These are phyloP conservation scores for Entomortierella beljakovae DNA, from an alignment of 192 early-diverging fungal species.

Conservation along the genomic window DNA sequence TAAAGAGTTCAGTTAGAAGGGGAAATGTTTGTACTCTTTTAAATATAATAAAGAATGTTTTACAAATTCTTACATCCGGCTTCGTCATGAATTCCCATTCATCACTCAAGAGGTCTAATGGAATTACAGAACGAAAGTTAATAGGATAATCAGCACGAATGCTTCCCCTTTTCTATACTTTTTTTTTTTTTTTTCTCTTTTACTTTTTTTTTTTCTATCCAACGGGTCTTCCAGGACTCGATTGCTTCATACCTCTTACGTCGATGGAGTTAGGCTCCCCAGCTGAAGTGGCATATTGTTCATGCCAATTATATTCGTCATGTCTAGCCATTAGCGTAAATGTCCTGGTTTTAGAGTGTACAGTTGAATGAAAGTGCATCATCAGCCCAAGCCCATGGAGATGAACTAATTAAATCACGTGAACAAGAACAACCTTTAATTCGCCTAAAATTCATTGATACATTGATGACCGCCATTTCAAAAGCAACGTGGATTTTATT, in stretches of 20 bases:
- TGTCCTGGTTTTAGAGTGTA: too few relatives aligned
- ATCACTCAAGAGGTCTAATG: conserved; percentile 50
- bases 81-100: conserved; percentile 68
- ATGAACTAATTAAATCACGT: too few relatives aligned
- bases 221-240: neutral
- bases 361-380: too few relatives aligned
- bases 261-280: conserved; percentile 33
- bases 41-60: neutral
- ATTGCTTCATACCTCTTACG: conserved; percentile 28
- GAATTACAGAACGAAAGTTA: neutral
- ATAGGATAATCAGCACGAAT: neutral
- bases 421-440: too few relatives aligned
- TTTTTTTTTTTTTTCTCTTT: too few relatives aligned
- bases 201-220: neutral
- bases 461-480: too few relatives aligned
- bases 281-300: conserved; percentile 25
- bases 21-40: neutral
- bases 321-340: conserved; percentile 21
- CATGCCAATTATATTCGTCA: conserved; percentile 46
- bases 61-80: conserved; percentile 57
- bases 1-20: neutral
- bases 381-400: too few relatives aligned
- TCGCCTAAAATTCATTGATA: too few relatives aligned
- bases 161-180: neutral
- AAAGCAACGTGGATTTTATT: too few relatives aligned